phyloP scores from a whole-genome alignment of 2,329 filamentous ascomycete species.

The Dactylellina haptotyla region DNA sequence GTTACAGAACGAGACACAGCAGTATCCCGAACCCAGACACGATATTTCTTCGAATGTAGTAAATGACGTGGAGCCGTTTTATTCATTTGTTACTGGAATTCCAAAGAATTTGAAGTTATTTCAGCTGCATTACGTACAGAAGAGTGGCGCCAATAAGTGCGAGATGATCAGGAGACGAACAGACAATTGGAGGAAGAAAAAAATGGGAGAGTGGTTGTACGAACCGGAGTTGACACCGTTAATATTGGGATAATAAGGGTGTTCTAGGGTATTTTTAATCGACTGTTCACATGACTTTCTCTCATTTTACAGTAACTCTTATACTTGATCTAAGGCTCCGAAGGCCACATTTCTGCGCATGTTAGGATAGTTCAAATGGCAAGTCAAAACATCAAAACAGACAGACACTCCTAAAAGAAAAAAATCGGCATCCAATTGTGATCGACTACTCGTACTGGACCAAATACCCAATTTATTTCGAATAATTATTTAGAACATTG shows the following conservation, averaged over 20 bases:
- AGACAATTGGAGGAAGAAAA: conserved; percentile 28
- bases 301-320: too few relatives aligned
- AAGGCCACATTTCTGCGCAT: too few relatives aligned
- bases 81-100: neutral
- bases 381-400: too few relatives aligned
- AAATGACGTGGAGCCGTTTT: conserved; percentile 3
- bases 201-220: conserved; percentile 32
- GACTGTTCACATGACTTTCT: too few relatives aligned
- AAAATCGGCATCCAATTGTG: too few relatives aligned
- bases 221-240: neutral
- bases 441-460: too few relatives aligned
- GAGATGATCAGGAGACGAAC: conserved; percentile 1
- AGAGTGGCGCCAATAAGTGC: neutral
- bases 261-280: conserved; percentile 9
- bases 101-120: conserved; percentile 22
- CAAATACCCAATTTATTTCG: too few relatives aligned
- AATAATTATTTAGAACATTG: neutral
- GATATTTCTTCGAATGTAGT: neutral
- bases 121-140: conserved; percentile 15
- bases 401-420: too few relatives aligned
- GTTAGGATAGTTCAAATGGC: too few relatives aligned
- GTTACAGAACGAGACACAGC: neutral
- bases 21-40: neutral
- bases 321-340: too few relatives aligned
- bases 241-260: too few relatives aligned